Percentiles rank a stretch among this genome's conserved stretches.
Evolutionary conservation across 179 eudicot genomes (phyloP).

Genomic region (Heliamphora pulchella): DNA sequence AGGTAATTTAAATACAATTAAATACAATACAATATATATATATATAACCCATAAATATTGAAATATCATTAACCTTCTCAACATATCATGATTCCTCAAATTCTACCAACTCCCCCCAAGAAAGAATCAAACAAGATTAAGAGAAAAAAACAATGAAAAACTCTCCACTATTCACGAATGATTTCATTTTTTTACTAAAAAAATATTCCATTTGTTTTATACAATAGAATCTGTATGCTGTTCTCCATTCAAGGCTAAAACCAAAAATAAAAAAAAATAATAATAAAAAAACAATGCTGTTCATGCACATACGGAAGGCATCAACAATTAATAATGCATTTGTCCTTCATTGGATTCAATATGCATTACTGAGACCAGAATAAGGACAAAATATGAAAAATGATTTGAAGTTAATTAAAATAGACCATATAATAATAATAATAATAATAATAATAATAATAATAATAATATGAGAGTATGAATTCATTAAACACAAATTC

Average conservation of each 20-base stretch:
- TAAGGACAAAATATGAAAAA: constrained; percentile 34
- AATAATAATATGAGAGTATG: neutral
- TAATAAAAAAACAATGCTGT: constrained; percentile 2
- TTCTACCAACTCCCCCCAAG: no score
- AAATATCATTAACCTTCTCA: no score
- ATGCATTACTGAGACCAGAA: constrained; percentile 24
- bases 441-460: neutral
- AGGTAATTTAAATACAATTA: no score
- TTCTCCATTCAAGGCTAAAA: constrained; percentile 4
- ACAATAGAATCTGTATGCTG: neutral
- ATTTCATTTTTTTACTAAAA: no score
- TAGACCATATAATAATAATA: neutral
- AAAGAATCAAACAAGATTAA: no score
- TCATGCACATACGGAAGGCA: constrained; percentile 28
- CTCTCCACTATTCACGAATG: no score
- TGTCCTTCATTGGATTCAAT: constrained; percentile 30
- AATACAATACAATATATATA: no score
- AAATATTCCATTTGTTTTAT: no score
- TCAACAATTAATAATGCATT: constrained; percentile 35
- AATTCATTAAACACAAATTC: neutral
- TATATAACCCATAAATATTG: no score
- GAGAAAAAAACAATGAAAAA: no score
- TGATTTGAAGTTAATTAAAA: constrained; percentile 12
- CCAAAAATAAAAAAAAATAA: neutral
- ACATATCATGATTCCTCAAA: no score